phyloP scores from a whole-genome alignment of 768 basidiomycete species.

The Lactifluus subvellereus region DNA sequence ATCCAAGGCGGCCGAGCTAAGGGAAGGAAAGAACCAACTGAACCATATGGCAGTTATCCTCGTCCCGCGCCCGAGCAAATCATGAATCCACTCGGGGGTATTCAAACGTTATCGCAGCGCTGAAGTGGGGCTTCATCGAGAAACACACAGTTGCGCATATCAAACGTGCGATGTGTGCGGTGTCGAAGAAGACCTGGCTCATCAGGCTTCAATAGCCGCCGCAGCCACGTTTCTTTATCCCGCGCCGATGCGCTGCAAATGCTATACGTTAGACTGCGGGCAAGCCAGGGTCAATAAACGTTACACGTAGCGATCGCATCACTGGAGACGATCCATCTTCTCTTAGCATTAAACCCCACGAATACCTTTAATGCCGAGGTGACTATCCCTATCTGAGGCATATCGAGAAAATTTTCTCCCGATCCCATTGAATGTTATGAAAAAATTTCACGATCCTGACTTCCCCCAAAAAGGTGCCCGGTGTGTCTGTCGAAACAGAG shows the following conservation, averaged over 20 bases:
- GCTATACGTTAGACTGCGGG: not conserved
- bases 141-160: not conserved
- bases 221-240: not conserved
- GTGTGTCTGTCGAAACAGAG: not conserved
- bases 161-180: conserved; percentile 6
- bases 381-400: not conserved
- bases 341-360: not conserved
- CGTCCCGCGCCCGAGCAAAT: not conserved
- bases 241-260: conserved; percentile 1
- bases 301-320: conserved; percentile 5
- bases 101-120: not conserved
- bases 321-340: not conserved
- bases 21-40: not conserved
- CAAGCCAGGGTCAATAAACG: not conserved
- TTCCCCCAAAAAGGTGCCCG: not conserved
- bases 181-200: not conserved
- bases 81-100: not conserved
- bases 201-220: not conserved
- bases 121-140: not conserved
- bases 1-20: not conserved
- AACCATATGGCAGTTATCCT: not conserved
- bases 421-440: not conserved
- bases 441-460: not conserved
- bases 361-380: not conserved
- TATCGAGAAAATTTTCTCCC: not conserved